A percentile compares a stretch with the other conserved stretches of the same genome.
Evolutionary conservation across 2,329 filamentous ascomycete genomes (phyloP).

Genomic region (Apiospora pterosperma): DNA sequence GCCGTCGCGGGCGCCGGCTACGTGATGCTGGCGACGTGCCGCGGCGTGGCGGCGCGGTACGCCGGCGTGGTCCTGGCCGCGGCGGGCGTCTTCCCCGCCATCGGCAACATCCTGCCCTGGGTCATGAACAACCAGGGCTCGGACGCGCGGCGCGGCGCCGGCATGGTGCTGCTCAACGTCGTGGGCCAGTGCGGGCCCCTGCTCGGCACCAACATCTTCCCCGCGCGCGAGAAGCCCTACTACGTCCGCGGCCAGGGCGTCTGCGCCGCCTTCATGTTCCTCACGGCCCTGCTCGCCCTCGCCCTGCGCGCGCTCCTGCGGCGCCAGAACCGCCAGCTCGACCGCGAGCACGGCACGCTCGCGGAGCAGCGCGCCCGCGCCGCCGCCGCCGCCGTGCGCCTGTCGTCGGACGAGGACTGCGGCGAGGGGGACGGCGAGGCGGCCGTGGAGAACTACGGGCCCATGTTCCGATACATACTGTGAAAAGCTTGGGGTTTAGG

Average conservation of each 20-base stretch:
- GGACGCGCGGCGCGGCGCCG: slow-evolving; percentile 61
- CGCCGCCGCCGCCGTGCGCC: neutral
- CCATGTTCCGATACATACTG: neutral
- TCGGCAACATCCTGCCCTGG: slow-evolving; percentile 69
- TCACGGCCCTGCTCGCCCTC: slow-evolving; percentile 34
- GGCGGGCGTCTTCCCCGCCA: slow-evolving; percentile 62
- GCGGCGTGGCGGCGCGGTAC: slow-evolving; percentile 34
- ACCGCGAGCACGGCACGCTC: slow-evolving; percentile 7
- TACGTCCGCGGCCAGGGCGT: slow-evolving; percentile 36
- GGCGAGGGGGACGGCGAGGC: neutral
- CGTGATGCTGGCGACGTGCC: slow-evolving; percentile 57
- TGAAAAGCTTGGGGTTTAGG: neutral
- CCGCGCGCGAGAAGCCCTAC: slow-evolving; percentile 33
- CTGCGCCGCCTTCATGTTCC: slow-evolving; percentile 38
- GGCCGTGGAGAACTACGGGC: slow-evolving; percentile 1
- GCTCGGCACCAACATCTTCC: slow-evolving; percentile 62
- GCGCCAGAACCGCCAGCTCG: slow-evolving; percentile 30
- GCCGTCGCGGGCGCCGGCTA: slow-evolving; percentile 60
- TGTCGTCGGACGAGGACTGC: neutral
- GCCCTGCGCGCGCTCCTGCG: slow-evolving; percentile 28
- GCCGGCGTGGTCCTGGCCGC: slow-evolving; percentile 47
- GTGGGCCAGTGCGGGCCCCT: slow-evolving; percentile 60
- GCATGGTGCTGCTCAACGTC: slow-evolving; percentile 59
- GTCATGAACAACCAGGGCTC: slow-evolving; percentile 64
- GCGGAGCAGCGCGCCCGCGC: neutral